Percentiles rank a stretch among this genome's conserved stretches.
Conservation (phyloP, 257 asterid genomes). For the Penstemon newberryi region DNA sequence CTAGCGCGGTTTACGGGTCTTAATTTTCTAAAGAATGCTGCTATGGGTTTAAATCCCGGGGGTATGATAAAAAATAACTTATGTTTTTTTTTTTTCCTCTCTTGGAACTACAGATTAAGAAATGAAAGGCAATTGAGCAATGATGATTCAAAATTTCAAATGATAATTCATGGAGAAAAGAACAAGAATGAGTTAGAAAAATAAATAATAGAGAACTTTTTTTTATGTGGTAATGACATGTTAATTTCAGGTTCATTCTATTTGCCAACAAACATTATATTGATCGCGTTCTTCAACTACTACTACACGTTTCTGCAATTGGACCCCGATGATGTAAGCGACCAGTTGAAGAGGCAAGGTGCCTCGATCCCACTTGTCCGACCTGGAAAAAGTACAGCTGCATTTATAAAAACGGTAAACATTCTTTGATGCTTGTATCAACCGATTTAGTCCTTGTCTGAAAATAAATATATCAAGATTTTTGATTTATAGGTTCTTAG, state of each 20-base stretch:
- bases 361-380: conserved; percentile 97
- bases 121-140: too few relatives aligned
- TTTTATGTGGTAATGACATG: neutral
- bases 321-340: conserved; percentile 98
- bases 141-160: neutral
- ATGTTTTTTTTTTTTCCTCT: neutral
- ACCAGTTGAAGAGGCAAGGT: conserved; percentile 97
- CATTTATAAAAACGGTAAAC: conserved; percentile 71
- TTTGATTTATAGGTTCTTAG: conserved; percentile 62
- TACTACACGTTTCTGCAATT: conserved; percentile 95
- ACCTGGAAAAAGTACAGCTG: conserved; percentile 94
- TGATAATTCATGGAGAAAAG: conserved; percentile 7
- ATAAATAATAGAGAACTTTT: conserved; percentile 1
- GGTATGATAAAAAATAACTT: conserved; percentile 47
- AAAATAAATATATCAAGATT: neutral
- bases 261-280: conserved; percentile 76
- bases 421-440: neutral
- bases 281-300: conserved; percentile 98
- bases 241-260: conserved; percentile 68
- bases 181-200: conserved; percentile 2
- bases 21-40: conserved; percentile 69
- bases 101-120: neutral
- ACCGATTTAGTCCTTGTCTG: neutral
- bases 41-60: conserved; percentile 83
- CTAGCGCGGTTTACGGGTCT: conserved; percentile 95